phyloP scores from a whole-genome alignment of 2,329 filamentous ascomycete genomes.

The Pseudogymnoascus sp. region DNA sequence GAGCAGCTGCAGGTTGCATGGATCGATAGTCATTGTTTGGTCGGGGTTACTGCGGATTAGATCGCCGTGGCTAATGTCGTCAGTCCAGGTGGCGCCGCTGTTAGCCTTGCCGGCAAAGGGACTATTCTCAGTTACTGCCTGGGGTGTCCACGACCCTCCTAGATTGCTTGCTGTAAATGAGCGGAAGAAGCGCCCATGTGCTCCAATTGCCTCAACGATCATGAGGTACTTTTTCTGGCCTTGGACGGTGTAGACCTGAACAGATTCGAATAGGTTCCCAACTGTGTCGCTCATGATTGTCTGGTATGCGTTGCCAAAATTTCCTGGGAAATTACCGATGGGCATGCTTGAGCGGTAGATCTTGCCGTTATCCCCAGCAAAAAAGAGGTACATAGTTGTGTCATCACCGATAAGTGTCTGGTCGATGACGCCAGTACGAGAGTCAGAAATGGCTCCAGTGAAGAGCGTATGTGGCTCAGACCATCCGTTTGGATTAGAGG shows the following conservation, averaged over 20 bases:
- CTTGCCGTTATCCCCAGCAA: constrained; percentile 56
- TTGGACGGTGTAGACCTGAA: constrained; percentile 54
- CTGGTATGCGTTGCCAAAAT: constrained; percentile 45
- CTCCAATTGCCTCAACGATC: constrained; percentile 56
- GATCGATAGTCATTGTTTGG: constrained; percentile 54
- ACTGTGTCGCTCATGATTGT: constrained; percentile 44
- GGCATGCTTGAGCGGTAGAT: constrained; percentile 58
- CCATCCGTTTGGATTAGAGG: constrained; percentile 50
- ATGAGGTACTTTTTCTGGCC: constrained; percentile 52
- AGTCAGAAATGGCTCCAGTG: constrained; percentile 42
- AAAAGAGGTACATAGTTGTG: constrained; percentile 58
- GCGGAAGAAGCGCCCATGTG: constrained; percentile 54
- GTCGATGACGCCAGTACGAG: constrained; percentile 49
- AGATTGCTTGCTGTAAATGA: constrained; percentile 54
- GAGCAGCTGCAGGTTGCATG: constrained; percentile 56
- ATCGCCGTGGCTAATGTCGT: constrained; percentile 60
- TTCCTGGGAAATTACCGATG: constrained; percentile 51
- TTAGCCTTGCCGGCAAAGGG: constrained; percentile 60
- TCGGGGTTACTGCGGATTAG: constrained; percentile 47
- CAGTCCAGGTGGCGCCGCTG: constrained; percentile 56
- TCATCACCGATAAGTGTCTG: constrained; percentile 55
- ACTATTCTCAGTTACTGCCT: constrained; percentile 44
- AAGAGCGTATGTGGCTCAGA: constrained; percentile 45
- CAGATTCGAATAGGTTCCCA: constrained; percentile 56
- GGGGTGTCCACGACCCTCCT: constrained; percentile 47